Base-by-base conservation (phyloP, 345 rosid species). In the Salix dunnii region DNA sequence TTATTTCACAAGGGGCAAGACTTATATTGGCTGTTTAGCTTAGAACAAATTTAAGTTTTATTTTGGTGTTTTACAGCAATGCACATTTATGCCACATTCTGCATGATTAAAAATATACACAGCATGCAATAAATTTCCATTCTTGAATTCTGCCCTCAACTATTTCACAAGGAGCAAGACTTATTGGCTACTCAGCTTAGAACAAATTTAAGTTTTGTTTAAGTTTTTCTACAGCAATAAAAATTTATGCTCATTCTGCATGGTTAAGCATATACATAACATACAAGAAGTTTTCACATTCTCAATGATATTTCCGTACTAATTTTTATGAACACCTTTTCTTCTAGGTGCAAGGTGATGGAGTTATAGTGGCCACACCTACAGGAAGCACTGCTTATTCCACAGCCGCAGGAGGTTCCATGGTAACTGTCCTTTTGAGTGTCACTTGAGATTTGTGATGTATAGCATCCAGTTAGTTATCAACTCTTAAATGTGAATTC, bases 331-430 rank as follows among this genome's bases (percentile, higher is more conserved):
- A 72, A 14, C 66, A n/a, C 68, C 31, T 49, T 62, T 38, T 80
- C 70, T 74, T 74, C 73, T 74, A 96, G 99, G 98, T 96, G 82
- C 99, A 96, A 89, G 99, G 98, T 33, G 99, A 96, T 80, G 98
- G 99, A 83, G 98, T 95, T 72, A 95, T 95, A 76, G 89, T 95
- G 85, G 99, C 99, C 64, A 95, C 99, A 74, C 99, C 99, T 71
- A 95, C 99, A 21, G 99, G 99, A 74, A 95, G 99, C 79, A 95
- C 99, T 76, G 98, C 98, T 68, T 95, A 95, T 82, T 95, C 98
- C 85, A 93, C 98, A 62, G 94, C 99, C 76, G 99, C 99, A 9
- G 98, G 99, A 77, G 99, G 99, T 83, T 95, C 99, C 82, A 93
- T 95, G 99, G 99, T 95, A 86, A 84, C 66, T 68, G 71, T 16